phyloP scores from a whole-genome alignment of 2,329 filamentous ascomycete genomes.

The Cercospora zeina region DNA sequence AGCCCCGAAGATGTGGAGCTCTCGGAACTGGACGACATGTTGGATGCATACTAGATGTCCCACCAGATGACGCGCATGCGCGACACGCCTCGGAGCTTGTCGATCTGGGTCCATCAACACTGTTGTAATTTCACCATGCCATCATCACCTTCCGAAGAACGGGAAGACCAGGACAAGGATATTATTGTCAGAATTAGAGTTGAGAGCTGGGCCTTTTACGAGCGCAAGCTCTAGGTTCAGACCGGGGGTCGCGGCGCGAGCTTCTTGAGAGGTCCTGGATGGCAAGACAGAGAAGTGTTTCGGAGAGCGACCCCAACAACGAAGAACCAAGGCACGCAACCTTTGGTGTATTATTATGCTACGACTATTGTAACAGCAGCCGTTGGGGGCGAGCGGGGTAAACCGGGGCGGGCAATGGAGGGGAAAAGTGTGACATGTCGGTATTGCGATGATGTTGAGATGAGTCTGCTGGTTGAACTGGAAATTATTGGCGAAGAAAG shows the following conservation, averaged over 20 bases:
- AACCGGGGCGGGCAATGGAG: constrained; percentile 4
- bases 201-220: background rate
- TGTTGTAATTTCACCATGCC: constrained; percentile 13
- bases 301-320: background rate
- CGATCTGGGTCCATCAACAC: background rate
- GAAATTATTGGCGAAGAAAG: background rate
- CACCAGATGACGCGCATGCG: background rate
- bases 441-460: background rate
- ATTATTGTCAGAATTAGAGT: constrained; percentile 15
- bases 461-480: constrained; percentile 20
- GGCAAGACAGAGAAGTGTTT: background rate
- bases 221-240: constrained; percentile 18
- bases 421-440: constrained; percentile 2
- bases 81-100: background rate
- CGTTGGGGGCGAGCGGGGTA: background rate
- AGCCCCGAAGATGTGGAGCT: constrained; percentile 88
- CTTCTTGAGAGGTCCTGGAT: constrained; percentile 1
- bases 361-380: constrained; percentile 12
- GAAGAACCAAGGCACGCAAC: background rate
- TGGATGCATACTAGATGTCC: constrained; percentile 56
- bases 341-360: constrained; percentile 14
- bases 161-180: constrained; percentile 2
- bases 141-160: background rate
- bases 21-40: constrained; percentile 85
- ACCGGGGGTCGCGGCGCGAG: constrained; percentile 1